Evolutionary conservation across 2,329 filamentous ascomycete genomes (phyloP).

Genomic region (Scedosporium dehoogii): DNA sequence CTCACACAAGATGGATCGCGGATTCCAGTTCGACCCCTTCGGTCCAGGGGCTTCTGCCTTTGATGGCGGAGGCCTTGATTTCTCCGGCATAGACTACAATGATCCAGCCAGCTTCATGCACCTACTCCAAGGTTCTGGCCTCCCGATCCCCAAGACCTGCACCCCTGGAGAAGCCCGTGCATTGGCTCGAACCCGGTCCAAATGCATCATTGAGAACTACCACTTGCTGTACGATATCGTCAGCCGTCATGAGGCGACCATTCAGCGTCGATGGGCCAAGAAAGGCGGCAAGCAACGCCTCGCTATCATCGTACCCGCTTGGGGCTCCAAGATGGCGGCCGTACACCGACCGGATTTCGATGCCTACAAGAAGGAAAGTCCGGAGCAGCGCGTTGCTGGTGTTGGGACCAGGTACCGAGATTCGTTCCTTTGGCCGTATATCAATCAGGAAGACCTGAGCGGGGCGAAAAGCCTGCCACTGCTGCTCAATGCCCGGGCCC

Average conservation of each 20-base stretch:
- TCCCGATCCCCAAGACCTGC: no score
- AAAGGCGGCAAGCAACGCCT: slow-evolving; percentile 36
- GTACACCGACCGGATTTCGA: slow-evolving; percentile 42
- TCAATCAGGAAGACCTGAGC: slow-evolving; percentile 47
- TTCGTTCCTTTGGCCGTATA: slow-evolving; percentile 38
- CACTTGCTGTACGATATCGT: slow-evolving; percentile 29
- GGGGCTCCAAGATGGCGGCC: slow-evolving; percentile 35
- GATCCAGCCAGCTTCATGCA: no score
- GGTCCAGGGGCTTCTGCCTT: no score
- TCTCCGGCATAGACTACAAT: no score
- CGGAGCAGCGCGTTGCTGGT: slow-evolving; percentile 7
- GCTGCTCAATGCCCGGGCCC: slow-evolving; percentile 41
- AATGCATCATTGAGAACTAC: slow-evolving; percentile 24
- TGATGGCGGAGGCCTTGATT: no score
- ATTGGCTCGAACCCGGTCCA: neutral
- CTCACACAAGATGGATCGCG: no score
- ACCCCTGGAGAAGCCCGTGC: no score
- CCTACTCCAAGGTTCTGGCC: no score
- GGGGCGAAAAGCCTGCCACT: slow-evolving; percentile 33
- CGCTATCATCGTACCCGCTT: slow-evolving; percentile 33
- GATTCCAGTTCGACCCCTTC: no score
- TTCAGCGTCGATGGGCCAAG: slow-evolving; percentile 45
- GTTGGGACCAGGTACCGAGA: slow-evolving; percentile 17
- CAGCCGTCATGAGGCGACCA: slow-evolving; percentile 36
- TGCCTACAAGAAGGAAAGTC: slow-evolving; percentile 18